Evolutionary conservation across 2,329 filamentous ascomycete genomes (phyloP).

Genomic region (Ophiocordyceps camponoti-floridani): DNA sequence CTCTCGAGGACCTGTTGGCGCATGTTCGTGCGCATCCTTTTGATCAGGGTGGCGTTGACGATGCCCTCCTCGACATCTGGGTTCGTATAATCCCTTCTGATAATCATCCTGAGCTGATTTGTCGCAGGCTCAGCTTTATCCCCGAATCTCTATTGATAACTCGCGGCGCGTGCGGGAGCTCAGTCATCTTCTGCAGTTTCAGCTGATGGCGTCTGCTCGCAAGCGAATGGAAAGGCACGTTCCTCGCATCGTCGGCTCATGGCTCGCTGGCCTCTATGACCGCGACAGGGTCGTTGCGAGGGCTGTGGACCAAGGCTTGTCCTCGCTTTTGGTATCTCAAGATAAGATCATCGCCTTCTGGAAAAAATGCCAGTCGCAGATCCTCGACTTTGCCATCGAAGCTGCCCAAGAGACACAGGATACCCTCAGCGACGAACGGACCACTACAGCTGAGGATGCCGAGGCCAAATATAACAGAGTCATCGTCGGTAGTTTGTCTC

Average conservation of each 20-base stretch:
- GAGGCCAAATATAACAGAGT: slow-evolving; percentile 75
- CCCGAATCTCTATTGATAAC: slow-evolving; percentile 78
- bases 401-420: slow-evolving; percentile 64
- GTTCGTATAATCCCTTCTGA: slow-evolving; percentile 23
- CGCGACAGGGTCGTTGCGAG: slow-evolving; percentile 59
- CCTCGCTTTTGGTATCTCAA: slow-evolving; percentile 56
- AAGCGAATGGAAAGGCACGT: slow-evolving; percentile 74
- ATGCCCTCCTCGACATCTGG: slow-evolving; percentile 77
- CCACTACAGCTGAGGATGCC: slow-evolving; percentile 67
- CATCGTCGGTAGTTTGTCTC: slow-evolving; percentile 32
- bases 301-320: slow-evolving; percentile 61
- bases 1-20: slow-evolving; percentile 64
- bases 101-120: not conserved
- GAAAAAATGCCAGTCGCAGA: slow-evolving; percentile 62
- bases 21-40: slow-evolving; percentile 38
- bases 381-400: slow-evolving; percentile 66
- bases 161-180: slow-evolving; percentile 76
- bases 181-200: slow-evolving; percentile 55
- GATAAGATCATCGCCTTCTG: slow-evolving; percentile 67
- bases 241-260: slow-evolving; percentile 64
- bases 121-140: slow-evolving; percentile 62
- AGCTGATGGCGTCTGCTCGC: slow-evolving; percentile 43
- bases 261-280: slow-evolving; percentile 81
- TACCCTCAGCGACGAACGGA: slow-evolving; percentile 79
- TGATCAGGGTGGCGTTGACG: slow-evolving; percentile 48